A percentile compares a stretch with the other conserved stretches of the same genome.
These are phyloP conservation scores for Paraurostyla sp. DNA, from an alignment of 73 alveolate genomes.

Conservation along the genomic window DNA sequence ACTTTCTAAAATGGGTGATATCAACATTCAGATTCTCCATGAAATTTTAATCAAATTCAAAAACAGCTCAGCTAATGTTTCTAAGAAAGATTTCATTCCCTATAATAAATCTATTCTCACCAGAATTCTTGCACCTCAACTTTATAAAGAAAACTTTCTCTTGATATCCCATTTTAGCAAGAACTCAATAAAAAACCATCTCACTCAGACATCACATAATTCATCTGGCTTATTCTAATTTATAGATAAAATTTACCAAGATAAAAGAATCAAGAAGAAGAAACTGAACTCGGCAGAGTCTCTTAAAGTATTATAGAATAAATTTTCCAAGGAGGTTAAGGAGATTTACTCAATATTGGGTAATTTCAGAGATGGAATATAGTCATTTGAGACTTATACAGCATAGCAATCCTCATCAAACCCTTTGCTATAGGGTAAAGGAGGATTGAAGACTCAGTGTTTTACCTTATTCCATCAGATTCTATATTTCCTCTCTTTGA, in stretches of 20 bases:
- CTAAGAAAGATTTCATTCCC: conserved; percentile 31
- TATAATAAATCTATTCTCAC: conserved; percentile 58
- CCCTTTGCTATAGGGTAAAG: no score
- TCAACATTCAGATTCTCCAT: conserved; percentile 19
- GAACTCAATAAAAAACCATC: background rate
- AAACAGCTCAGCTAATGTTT: background rate
- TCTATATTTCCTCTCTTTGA: conserved; percentile 21
- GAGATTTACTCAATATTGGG: conserved; percentile 3
- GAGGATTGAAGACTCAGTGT: background rate
- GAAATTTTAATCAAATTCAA: conserved; percentile 26
- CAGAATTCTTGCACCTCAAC: conserved; percentile 22
- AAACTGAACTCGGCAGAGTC: conserved; percentile 52
- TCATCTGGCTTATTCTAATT: background rate
- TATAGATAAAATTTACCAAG: conserved; percentile 35
- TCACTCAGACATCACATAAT: background rate
- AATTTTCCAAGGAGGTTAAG: conserved; percentile 22
- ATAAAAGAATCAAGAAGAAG: conserved; percentile 23
- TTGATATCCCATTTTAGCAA: background rate
- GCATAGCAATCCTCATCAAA: background rate
- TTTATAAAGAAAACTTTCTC: background rate
- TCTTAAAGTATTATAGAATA: conserved; percentile 17
- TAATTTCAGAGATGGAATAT: conserved; percentile 46
- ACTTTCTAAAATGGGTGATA: background rate
- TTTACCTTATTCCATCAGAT: conserved; percentile 30
- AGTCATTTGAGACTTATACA: conserved; percentile 37